These are phyloP conservation scores for Theileria equi DNA, from an alignment of 169 alveolate genomes.

Conservation along the genomic window DNA sequence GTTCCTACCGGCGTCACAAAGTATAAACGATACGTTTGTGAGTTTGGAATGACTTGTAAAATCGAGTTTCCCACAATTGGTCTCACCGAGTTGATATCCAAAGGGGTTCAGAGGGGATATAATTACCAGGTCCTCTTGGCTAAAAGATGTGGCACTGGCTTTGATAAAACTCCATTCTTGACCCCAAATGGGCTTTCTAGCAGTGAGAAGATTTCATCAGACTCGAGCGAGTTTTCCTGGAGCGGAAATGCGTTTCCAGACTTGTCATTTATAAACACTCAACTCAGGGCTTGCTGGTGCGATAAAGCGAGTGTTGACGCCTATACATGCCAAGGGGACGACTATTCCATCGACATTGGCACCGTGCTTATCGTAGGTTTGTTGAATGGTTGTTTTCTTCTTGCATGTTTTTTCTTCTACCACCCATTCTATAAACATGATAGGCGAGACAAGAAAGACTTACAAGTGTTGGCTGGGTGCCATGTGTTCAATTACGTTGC, in stretches of 20 bases:
- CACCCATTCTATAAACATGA: too few relatives aligned
- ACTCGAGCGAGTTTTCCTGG: background rate
- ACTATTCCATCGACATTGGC: constrained; percentile 14
- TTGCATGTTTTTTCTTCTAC: background rate
- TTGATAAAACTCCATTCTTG: background rate
- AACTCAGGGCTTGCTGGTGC: constrained; percentile 11
- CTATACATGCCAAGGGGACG: background rate
- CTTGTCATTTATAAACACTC: background rate
- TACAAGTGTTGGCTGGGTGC: constrained; percentile 25
- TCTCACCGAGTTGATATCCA: background rate
- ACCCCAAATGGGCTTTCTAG: background rate
- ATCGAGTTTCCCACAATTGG: background rate
- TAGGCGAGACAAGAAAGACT: background rate
- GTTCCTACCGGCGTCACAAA: too few relatives aligned
- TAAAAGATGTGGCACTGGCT: background rate
- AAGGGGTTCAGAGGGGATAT: too few relatives aligned
- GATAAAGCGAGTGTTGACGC: background rate
- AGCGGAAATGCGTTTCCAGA: background rate
- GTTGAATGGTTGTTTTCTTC: too few relatives aligned
- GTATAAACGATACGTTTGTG: too few relatives aligned
- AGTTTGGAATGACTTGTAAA: background rate
- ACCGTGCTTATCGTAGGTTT: constrained; percentile 11
- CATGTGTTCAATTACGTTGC: too few relatives aligned
- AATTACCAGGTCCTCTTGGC: too few relatives aligned
- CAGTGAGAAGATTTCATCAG: background rate